A percentile compares a stretch with the other conserved stretches of the same genome.
Conservation (phyloP, 164 flowering plant genomes). For the Litsea cubeba region DNA sequence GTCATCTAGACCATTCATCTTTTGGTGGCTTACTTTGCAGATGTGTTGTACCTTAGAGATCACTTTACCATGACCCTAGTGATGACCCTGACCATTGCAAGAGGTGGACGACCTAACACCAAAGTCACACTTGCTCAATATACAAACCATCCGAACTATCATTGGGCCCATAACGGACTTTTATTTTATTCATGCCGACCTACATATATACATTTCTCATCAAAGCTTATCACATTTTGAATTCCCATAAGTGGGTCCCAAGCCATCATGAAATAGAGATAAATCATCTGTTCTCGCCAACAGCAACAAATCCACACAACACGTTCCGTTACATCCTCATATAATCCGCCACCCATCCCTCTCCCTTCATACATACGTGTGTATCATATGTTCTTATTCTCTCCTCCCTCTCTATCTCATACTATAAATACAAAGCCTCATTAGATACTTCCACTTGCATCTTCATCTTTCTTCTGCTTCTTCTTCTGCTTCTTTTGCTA, state of each 20-base stretch:
- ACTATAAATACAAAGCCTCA: constrained; percentile 7
- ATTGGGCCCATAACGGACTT: too few relatives aligned
- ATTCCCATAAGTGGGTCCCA: background rate
- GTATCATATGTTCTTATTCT: background rate
- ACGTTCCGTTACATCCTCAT: constrained; percentile 4
- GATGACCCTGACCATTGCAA: too few relatives aligned
- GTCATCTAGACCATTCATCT: too few relatives aligned
- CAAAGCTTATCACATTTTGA: background rate
- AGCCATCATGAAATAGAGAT: background rate
- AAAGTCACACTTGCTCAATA: too few relatives aligned
- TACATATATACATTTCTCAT: too few relatives aligned
- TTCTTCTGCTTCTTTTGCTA: background rate
- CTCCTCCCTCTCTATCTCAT: background rate
- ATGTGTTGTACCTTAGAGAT: too few relatives aligned
- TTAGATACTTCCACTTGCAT: background rate
- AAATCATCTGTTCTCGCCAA: constrained; percentile 7
- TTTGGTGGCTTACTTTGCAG: too few relatives aligned
- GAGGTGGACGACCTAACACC: too few relatives aligned
- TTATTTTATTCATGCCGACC: too few relatives aligned
- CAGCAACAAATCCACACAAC: background rate
- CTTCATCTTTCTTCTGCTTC: background rate
- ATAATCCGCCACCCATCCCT: constrained; percentile 15
- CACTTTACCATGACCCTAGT: too few relatives aligned
- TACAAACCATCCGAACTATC: too few relatives aligned
- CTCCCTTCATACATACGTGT: background rate